These are phyloP conservation scores for Parathielavia hyrcaniae DNA, from an alignment of 495 filamentous ascomycete species.

Conservation along the genomic window DNA sequence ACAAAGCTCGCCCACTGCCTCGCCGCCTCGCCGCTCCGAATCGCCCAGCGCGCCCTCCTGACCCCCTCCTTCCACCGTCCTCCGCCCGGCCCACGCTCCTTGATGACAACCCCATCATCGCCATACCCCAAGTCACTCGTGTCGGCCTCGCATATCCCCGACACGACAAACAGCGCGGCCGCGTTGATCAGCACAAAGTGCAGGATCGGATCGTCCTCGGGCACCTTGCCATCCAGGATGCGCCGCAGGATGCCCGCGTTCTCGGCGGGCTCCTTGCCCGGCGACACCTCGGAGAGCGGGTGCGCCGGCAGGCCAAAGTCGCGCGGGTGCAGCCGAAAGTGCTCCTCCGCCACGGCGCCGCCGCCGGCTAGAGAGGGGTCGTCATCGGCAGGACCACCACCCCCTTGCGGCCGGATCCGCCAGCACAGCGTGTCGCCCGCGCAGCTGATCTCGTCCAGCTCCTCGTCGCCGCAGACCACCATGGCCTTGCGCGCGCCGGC, in stretches of 20 bases:
- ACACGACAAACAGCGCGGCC: constrained; percentile 74
- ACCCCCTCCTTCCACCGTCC: constrained; percentile 91
- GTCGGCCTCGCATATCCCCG: constrained; percentile 81
- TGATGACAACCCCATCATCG: constrained; percentile 64
- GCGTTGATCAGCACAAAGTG: constrained; percentile 94
- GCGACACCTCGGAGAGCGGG: constrained; percentile 66
- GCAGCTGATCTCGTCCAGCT: constrained; percentile 91
- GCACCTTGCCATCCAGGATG: constrained; percentile 66
- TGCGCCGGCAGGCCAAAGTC: constrained; percentile 82
- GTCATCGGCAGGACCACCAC: constrained; percentile 20
- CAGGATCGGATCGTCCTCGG: constrained; percentile 72
- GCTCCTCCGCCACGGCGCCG: constrained; percentile 53
- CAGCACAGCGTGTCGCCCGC: constrained; percentile 84
- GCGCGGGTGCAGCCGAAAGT: constrained; percentile 66
- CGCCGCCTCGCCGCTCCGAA: constrained; percentile 75
- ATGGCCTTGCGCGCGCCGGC: constrained; percentile 76
- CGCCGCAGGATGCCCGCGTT: constrained; percentile 78
- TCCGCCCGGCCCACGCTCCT: constrained; percentile 73
- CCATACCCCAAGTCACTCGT: constrained; percentile 62
- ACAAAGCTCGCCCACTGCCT: constrained; percentile 65
- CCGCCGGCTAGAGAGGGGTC: constrained; percentile 29
- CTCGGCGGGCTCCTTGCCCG: constrained; percentile 76
- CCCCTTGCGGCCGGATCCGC: constrained; percentile 53
- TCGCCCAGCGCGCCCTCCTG: constrained; percentile 72
- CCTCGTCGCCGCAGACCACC: constrained; percentile 88